Evolutionary conservation across 768 basidiomycete genomes (phyloP).

Genomic region (Melanogaster broomeanus): DNA sequence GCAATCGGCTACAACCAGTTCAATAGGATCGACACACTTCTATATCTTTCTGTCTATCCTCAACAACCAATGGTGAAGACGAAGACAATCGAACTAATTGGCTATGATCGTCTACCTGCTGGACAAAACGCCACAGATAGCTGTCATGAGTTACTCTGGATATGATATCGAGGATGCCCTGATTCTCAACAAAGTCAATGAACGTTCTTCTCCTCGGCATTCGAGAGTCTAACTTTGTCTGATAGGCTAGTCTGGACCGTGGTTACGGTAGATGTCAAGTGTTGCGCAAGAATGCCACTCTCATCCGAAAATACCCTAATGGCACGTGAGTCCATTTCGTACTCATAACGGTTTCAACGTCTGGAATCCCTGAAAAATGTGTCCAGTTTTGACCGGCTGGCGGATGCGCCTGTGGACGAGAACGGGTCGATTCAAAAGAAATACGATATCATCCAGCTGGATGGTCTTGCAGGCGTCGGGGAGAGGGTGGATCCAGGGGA

Average conservation of each 20-base stretch:
- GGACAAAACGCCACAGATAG: slow-evolving; percentile 98
- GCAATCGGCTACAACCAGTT: slow-evolving; percentile 98
- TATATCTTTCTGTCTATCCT: slow-evolving; percentile 98
- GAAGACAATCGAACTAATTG: slow-evolving; percentile 95
- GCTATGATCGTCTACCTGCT: slow-evolving; percentile 95
- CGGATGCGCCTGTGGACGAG: slow-evolving; percentile 87
- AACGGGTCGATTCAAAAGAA: slow-evolving; percentile 78
- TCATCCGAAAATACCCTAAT: slow-evolving; percentile 95
- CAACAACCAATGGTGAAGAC: slow-evolving; percentile 99
- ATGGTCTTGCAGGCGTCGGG: slow-evolving; percentile 94
- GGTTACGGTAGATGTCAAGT: slow-evolving; percentile 99
- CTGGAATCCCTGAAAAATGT: too few species aligned
- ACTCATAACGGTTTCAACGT: slow-evolving; percentile 4
- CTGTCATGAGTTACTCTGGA: slow-evolving; percentile 98
- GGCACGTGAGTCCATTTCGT: slow-evolving; percentile 74
- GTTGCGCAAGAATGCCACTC: slow-evolving; percentile 90
- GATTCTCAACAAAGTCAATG: slow-evolving; percentile 84
- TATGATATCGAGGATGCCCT: slow-evolving; percentile 99
- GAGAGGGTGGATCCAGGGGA: slow-evolving; percentile 92
- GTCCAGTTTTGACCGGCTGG: slow-evolving; percentile 85
- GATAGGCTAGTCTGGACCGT: slow-evolving; percentile 89
- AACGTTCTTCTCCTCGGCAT: slow-evolving; percentile 5
- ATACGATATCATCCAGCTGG: slow-evolving; percentile 88
- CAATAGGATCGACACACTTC: slow-evolving; percentile 93
- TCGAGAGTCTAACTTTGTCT: slow-evolving; percentile 4